These are phyloP conservation scores for Tolypocladium ovalisporum DNA, from an alignment of 2,329 filamentous ascomycete species.

Conservation along the genomic window DNA sequence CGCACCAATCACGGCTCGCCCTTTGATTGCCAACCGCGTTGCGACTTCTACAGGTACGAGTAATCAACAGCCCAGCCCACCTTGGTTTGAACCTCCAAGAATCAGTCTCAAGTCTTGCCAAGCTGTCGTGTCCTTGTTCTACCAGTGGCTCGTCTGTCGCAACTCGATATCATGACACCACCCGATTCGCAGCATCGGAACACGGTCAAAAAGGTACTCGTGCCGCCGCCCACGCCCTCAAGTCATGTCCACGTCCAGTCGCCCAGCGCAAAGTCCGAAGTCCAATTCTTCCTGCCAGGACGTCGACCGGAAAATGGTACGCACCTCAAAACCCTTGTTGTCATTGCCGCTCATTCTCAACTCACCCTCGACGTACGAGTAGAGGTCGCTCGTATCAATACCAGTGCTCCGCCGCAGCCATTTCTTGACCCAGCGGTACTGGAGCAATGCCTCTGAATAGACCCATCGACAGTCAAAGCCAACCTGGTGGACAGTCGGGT, in stretches of 20 bases:
- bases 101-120: not conserved
- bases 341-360: not conserved
- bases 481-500: not conserved
- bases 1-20: not conserved
- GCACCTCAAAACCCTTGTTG: not conserved
- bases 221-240: slow-evolving; percentile 11
- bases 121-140: not conserved
- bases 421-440: slow-evolving; percentile 21
- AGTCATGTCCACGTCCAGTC: slow-evolving; percentile 14
- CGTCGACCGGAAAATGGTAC: slow-evolving; percentile 15
- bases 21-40: not conserved
- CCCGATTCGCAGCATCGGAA: not conserved
- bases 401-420: slow-evolving; percentile 18
- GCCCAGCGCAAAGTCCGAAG: slow-evolving; percentile 14
- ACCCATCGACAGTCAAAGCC: not conserved
- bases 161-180: not conserved
- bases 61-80: not conserved
- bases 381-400: slow-evolving; percentile 18
- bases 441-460: slow-evolving; percentile 8
- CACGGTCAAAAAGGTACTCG: slow-evolving; percentile 11
- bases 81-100: not conserved
- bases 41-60: too few species aligned
- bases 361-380: not conserved
- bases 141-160: not conserved
- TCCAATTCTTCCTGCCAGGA: slow-evolving; percentile 17